Conservation (phyloP, 768 basidiomycete species). For the Suillus subluteus region DNA sequence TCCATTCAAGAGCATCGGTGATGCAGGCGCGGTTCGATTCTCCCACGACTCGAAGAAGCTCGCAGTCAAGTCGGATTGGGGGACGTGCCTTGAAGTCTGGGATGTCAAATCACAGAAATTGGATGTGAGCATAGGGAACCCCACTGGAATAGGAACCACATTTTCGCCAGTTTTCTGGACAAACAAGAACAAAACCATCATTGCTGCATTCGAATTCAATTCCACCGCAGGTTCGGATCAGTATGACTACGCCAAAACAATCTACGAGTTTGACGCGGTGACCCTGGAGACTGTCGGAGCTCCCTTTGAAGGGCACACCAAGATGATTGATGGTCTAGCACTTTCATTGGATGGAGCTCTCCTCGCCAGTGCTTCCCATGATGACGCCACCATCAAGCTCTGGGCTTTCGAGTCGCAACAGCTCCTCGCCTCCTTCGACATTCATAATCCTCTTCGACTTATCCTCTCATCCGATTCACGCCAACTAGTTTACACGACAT, state of each 20-base stretch:
- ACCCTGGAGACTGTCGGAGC: not conserved
- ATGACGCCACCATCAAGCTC: not conserved
- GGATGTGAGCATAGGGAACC: not conserved
- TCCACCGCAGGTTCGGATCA: not conserved
- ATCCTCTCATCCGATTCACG: no score
- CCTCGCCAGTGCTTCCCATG: not conserved
- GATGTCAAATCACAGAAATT: constrained; percentile 1
- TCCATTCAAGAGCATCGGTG: not conserved
- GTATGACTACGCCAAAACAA: not conserved
- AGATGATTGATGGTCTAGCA: not conserved
- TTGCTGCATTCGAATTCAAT: not conserved
- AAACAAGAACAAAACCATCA: not conserved
- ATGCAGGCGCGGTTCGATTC: not conserved
- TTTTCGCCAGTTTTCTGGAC: not conserved
- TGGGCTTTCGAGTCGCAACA: not conserved
- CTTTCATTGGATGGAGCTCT: not conserved
- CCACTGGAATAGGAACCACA: fast-evolving
- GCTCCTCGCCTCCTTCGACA: not conserved
- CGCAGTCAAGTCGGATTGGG: not conserved
- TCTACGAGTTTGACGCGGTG: not conserved
- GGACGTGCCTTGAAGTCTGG: not conserved
- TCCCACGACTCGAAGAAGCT: not conserved
- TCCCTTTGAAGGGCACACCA: not conserved
- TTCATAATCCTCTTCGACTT: constrained; percentile 34
- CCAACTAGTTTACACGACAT: no score